Evolutionary conservation across 441 rosid species (phyloP).

Genomic region (Populus hybrid): DNA sequence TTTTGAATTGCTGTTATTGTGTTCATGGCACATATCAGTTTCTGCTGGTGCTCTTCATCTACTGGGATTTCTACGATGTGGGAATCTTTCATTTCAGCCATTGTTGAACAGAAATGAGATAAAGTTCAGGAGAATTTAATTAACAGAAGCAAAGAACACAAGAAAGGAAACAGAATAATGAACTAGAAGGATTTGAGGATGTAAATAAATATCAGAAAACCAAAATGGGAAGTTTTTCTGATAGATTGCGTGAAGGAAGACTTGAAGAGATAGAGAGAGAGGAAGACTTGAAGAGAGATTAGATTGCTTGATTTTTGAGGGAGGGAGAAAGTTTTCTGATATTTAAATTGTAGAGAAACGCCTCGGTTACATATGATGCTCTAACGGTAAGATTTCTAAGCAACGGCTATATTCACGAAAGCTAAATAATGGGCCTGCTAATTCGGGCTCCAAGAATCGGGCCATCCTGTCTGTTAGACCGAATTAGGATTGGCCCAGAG

Average conservation of each 20-base stretch:
- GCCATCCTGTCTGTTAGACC: background rate
- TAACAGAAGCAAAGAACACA: background rate
- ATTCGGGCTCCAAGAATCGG: background rate
- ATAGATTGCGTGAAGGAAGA: background rate
- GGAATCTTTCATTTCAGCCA: conserved; percentile 57
- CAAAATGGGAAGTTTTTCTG: background rate
- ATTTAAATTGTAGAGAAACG: conserved; percentile 8
- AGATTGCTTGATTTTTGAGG: background rate
- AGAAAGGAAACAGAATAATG: background rate
- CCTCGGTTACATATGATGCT: conserved; percentile 20
- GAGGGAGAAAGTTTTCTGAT: conserved; percentile 3
- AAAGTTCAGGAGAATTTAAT: background rate
- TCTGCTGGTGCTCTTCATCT: conserved; percentile 62
- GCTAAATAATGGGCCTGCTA: background rate
- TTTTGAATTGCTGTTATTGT: conserved; percentile 57
- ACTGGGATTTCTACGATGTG: conserved; percentile 79
- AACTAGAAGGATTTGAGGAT: background rate
- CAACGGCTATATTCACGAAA: background rate
- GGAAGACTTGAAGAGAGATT: background rate
- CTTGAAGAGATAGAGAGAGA: background rate
- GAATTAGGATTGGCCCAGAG: background rate
- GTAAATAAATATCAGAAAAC: background rate
- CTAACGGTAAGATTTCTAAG: conserved; percentile 60
- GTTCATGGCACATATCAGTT: conserved; percentile 27
- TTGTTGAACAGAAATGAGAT: conserved; percentile 6